Percentiles rank a stretch among this genome's conserved stretches.
Conservation (phyloP, 2,329 filamentous ascomycete genomes). For the Geosmithia putterillii region DNA sequence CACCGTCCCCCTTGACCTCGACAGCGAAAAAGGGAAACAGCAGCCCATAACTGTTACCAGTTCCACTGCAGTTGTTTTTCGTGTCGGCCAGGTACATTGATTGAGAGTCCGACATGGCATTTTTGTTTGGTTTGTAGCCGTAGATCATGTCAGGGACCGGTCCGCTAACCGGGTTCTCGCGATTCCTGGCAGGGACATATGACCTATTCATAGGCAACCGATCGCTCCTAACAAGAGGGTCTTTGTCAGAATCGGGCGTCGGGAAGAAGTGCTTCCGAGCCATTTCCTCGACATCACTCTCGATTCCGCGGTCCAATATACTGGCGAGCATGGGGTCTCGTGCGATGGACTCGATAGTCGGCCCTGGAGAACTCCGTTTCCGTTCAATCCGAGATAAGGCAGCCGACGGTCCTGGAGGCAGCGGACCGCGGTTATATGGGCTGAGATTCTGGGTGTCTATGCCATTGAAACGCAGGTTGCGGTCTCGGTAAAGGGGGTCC, state of each 20-base stretch:
- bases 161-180: conserved; percentile 4
- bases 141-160: conserved; percentile 5
- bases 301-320: neutral
- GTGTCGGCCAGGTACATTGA: neutral
- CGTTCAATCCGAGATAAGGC: neutral
- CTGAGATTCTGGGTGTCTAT: neutral
- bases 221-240: neutral
- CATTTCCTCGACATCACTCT: conserved; percentile 1
- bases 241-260: too few species aligned
- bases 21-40: conserved; percentile 7
- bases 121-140: conserved; percentile 1
- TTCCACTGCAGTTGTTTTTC: neutral
- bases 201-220: conserved; percentile 1
- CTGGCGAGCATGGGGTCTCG: conserved; percentile 1
- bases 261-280: neutral
- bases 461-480: neutral
- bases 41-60: conserved; percentile 1
- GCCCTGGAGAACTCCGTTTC: conserved; percentile 2
- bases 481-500: neutral
- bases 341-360: neutral
- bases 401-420: conserved; percentile 1
- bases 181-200: conserved; percentile 2
- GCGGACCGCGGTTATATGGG: neutral
- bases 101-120: conserved; percentile 1
- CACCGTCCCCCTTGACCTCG: conserved; percentile 13